Percentiles rank a stretch among this genome's conserved stretches.
Conservation (phyloP, 257 asterid species). For the Nicotiana attenuata region DNA sequence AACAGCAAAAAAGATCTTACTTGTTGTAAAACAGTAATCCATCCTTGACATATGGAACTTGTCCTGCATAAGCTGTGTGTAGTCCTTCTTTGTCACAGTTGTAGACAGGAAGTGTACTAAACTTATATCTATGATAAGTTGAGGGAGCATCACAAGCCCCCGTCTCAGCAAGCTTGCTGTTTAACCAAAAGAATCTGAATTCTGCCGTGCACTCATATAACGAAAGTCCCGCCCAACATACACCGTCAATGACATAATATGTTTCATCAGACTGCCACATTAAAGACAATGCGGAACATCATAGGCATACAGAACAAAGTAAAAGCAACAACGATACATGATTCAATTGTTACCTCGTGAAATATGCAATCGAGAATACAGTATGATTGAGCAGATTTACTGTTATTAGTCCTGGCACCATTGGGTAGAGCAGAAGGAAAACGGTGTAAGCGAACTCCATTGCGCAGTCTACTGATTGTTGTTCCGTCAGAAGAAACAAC, state of each 20-base stretch:
- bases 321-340: constrained; percentile 1
- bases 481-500: constrained; percentile 87
- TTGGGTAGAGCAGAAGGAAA: constrained; percentile 90
- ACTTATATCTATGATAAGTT: constrained; percentile 55
- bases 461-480: constrained; percentile 74
- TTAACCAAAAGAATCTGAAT: constrained; percentile 89
- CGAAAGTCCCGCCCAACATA: constrained; percentile 91
- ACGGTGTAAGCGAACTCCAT: constrained; percentile 75
- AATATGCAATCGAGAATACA: constrained; percentile 93
- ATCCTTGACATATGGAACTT: constrained; percentile 70
- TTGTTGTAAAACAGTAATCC: constrained; percentile 83
- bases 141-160: constrained; percentile 78
- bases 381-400: constrained; percentile 66
- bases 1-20: constrained; percentile 30
- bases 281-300: constrained; percentile 10
- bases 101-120: constrained; percentile 47
- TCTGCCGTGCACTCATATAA: constrained; percentile 87
- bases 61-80: constrained; percentile 59
- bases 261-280: constrained; percentile 69
- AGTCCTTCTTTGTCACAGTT: constrained; percentile 71
- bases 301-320: not conserved
- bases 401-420: constrained; percentile 58
- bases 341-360: constrained; percentile 60
- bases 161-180: constrained; percentile 71
- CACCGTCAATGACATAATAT: constrained; percentile 79